Evolutionary conservation across 2,329 filamentous ascomycete species (phyloP).

Genomic region (Colletotrichum horii): DNA sequence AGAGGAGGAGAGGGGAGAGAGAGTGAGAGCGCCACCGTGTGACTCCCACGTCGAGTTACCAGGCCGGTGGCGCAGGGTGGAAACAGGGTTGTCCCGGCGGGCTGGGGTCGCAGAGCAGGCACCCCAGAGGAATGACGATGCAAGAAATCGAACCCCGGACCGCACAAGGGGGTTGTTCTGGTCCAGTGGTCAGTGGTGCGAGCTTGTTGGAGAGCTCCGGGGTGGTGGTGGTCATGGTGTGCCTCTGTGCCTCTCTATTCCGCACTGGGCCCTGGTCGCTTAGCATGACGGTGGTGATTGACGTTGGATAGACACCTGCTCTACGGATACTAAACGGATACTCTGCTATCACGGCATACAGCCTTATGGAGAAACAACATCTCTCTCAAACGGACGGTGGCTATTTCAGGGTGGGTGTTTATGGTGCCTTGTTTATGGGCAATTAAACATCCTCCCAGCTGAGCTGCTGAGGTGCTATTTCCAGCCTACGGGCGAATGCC

Average conservation of each 20-base stretch:
- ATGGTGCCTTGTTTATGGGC: not conserved
- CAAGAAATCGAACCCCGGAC: slow-evolving; percentile 4
- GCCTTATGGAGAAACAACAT: slow-evolving; percentile 7
- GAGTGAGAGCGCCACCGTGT: not conserved
- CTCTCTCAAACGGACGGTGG: not conserved
- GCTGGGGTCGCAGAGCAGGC: not conserved
- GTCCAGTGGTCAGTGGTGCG: too few relatives aligned
- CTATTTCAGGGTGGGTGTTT: not conserved
- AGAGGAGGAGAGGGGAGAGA: not conserved
- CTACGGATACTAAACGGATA: not conserved
- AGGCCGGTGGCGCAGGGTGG: slow-evolving; percentile 8
- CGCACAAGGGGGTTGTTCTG: too few relatives aligned
- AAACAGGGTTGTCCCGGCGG: not conserved
- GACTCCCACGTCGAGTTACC: not conserved
- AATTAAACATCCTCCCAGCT: not conserved
- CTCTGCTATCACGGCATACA: not conserved
- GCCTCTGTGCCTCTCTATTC: not conserved
- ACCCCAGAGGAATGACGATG: slow-evolving; percentile 12
- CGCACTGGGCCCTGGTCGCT: not conserved
- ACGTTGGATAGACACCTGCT: not conserved
- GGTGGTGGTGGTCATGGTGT: not conserved
- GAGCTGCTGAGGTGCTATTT: not conserved
- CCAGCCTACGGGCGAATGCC: not conserved
- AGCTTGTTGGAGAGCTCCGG: not conserved
- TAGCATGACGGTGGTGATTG: slow-evolving; percentile 12